A percentile compares a stretch with the other conserved stretches of the same genome.
These are phyloP conservation scores for Acanthamoeba sp. DNA, from an alignment of 208 protist species.

Conservation along the genomic window DNA sequence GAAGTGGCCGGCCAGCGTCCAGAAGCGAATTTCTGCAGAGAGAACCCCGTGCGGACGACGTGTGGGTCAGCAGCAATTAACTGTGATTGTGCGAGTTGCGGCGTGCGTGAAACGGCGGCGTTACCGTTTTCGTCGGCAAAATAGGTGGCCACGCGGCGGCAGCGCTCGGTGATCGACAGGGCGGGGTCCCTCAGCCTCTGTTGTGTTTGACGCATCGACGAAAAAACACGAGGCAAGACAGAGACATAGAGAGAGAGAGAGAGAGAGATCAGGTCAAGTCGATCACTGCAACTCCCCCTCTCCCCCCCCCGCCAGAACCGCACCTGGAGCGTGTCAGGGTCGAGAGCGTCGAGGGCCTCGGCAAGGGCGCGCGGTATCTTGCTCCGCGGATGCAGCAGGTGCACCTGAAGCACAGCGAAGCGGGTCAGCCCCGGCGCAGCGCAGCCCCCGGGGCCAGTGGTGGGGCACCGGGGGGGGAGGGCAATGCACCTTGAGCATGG, in stretches of 20 bases:
- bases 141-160: not conserved
- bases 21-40: conserved; percentile 22
- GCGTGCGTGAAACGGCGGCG: not conserved
- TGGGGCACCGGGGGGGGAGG: too few relatives aligned
- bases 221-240: not conserved
- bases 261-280: too few relatives aligned
- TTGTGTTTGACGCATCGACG: too few relatives aligned
- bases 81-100: not conserved
- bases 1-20: conserved; percentile 33
- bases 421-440: not conserved
- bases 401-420: not conserved
- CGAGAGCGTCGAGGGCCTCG: not conserved
- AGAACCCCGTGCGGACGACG: too few relatives aligned
- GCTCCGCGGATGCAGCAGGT: not conserved
- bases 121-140: conserved; percentile 13
- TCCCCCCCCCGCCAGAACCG: too few relatives aligned
- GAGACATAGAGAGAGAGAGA: not conserved
- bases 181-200: not conserved
- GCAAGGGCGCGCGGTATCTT: not conserved
- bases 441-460: not conserved
- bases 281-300: too few relatives aligned
- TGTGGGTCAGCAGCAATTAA: not conserved
- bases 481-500: conserved; percentile 14
- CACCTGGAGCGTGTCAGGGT: not conserved
- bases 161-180: not conserved